Evolutionary conservation across 2,329 filamentous ascomycete species (phyloP).

Genomic region (Xylariales sp.): DNA sequence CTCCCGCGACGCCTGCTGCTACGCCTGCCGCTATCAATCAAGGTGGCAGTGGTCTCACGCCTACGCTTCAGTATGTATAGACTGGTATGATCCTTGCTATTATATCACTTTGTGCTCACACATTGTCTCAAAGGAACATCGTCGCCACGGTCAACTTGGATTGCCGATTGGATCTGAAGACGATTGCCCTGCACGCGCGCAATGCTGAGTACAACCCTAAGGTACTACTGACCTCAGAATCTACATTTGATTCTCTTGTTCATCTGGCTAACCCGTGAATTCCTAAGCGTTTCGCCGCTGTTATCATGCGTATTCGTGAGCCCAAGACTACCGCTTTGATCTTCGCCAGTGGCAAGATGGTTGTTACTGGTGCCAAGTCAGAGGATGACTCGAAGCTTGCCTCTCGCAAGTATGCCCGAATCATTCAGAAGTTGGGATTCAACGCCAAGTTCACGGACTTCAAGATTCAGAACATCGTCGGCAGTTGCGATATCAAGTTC

Average conservation of each 20-base stretch:
- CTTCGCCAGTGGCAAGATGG: conserved; percentile 99
- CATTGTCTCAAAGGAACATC: conserved; percentile 76
- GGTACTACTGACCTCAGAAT: conserved; percentile 54
- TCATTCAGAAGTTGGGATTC: conserved; percentile 99
- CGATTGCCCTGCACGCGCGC: conserved; percentile 93
- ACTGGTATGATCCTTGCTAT: conserved; percentile 25
- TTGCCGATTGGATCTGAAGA: conserved; percentile 97
- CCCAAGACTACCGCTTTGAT: conserved; percentile 98
- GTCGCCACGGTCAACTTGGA: conserved; percentile 98
- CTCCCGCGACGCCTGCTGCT: conserved; percentile 84
- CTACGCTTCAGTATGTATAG: conserved; percentile 93
- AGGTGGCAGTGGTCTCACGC: conserved; percentile 84
- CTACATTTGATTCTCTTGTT: not conserved
- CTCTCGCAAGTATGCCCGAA: conserved; percentile 94
- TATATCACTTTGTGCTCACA: conserved; percentile 48
- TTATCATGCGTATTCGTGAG: conserved; percentile 99
- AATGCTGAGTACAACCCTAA: conserved; percentile 99
- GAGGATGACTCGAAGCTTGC: conserved; percentile 98
- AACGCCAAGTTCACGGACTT: conserved; percentile 99
- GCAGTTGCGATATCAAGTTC: conserved; percentile 99
- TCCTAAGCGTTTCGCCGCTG: conserved; percentile 87
- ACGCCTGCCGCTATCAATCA: conserved; percentile 74
- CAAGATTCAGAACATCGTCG: conserved; percentile 99
- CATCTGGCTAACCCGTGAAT: conserved; percentile 18
- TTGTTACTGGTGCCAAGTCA: conserved; percentile 95